A percentile compares a stretch with the other conserved stretches of the same genome.
phyloP scores from a whole-genome alignment of 495 filamentous ascomycete species.

The Penicillium macrosclerotiorum region DNA sequence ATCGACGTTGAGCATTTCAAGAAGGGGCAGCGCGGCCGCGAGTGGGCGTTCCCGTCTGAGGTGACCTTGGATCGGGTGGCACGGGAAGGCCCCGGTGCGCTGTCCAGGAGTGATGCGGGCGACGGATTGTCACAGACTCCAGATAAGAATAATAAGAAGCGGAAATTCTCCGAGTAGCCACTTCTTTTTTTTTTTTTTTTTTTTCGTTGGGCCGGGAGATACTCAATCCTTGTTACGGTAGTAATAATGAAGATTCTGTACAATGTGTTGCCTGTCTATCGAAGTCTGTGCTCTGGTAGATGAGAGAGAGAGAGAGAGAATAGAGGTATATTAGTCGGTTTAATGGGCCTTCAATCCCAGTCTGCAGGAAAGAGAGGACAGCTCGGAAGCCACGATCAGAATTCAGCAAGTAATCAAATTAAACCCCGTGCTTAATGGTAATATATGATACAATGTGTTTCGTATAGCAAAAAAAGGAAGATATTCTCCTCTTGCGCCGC shows the following conservation, averaged over 20 bases:
- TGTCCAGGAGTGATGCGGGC: not conserved
- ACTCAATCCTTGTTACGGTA: slow-evolving; percentile 1
- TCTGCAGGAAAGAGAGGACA: no score
- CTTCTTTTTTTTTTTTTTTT: not conserved
- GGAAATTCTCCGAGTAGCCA: slow-evolving; percentile 19
- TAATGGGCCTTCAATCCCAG: no score
- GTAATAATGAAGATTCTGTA: slow-evolving; percentile 5
- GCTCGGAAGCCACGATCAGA: no score
- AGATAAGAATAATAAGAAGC: slow-evolving; percentile 22
- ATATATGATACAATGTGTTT: slow-evolving; percentile 18
- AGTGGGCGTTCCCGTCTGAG: slow-evolving; percentile 40
- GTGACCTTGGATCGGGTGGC: not conserved
- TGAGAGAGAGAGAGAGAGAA: no score
- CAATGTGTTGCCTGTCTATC: not conserved
- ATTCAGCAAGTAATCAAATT: no score
- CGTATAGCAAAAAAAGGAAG: not conserved
- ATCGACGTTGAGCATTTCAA: slow-evolving; percentile 75
- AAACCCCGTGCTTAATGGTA: not conserved
- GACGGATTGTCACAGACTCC: not conserved
- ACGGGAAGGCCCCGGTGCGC: not conserved
- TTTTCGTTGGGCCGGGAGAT: slow-evolving; percentile 1
- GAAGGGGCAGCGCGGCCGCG: slow-evolving; percentile 45
- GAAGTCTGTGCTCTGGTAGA: no score
- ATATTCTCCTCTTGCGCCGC: slow-evolving; percentile 8
- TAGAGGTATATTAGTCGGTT: no score